phyloP scores from a whole-genome alignment of 306 rosid species.

The Fragaria ananassa region DNA sequence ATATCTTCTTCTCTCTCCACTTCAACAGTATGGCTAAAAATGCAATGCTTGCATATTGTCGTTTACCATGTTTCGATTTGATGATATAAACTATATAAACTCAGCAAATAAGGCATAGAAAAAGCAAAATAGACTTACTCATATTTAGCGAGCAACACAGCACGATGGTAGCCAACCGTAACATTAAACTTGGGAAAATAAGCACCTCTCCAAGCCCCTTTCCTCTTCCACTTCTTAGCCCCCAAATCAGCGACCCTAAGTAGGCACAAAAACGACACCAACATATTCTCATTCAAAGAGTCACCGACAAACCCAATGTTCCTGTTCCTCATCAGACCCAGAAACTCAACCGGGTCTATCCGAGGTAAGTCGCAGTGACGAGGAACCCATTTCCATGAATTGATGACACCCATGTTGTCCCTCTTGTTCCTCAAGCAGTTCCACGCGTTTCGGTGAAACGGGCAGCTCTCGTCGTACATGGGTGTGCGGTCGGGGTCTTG shows the following conservation, averaged over 20 bases:
- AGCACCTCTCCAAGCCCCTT: conserved; percentile 89
- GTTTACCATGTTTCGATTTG: neutral
- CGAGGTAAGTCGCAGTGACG: conserved; percentile 49
- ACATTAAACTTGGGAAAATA: conserved; percentile 80
- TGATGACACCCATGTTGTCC: conserved; percentile 56
- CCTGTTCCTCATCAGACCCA: conserved; percentile 58
- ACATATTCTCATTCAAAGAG: conserved; percentile 80
- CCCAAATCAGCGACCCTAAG: conserved; percentile 69
- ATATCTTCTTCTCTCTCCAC: neutral
- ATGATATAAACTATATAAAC: neutral
- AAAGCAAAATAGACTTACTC: conserved; percentile 39
- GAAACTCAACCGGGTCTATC: conserved; percentile 59
- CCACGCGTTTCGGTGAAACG: conserved; percentile 91
- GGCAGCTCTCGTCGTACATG: conserved; percentile 68
- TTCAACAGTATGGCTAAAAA: neutral
- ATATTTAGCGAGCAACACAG: conserved; percentile 76
- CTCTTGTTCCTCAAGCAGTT: conserved; percentile 81
- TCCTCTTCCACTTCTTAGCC: conserved; percentile 80
- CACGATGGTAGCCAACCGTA: conserved; percentile 81
- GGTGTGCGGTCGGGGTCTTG: conserved; percentile 57
- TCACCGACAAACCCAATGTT: conserved; percentile 85
- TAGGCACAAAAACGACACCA: conserved; percentile 66
- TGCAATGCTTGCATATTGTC: neutral
- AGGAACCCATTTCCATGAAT: conserved; percentile 83
- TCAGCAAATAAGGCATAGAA: neutral